Base-by-base conservation (phyloP, 1,284 basidiomycete genomes). In the Hymenochaete sp. region DNA sequence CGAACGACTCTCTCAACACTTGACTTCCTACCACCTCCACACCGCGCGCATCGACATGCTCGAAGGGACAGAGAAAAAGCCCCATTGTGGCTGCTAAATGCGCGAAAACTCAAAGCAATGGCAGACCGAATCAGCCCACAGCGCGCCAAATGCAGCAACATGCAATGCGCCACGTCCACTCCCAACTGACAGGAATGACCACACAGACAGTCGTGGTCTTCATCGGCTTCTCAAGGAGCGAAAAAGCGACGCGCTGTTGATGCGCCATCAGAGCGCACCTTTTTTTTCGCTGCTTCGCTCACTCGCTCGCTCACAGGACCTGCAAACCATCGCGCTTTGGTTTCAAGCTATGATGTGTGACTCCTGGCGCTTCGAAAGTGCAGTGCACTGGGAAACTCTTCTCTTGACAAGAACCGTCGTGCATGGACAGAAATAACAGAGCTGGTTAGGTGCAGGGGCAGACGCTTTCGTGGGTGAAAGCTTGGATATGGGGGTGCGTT, bases 251-350 rank as follows among this genome's bases (percentile, higher is more conserved):
- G 35, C 13, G 19, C 21, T 10, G 16, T 44, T 18, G 39, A 50
- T 11, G 24, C 37, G 28, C 57, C 79, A 1, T 74, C 77, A 0
- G 59, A 67, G 2, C 59, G 67, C 4, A 58, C 68, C 3, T 65
- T 84, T 4, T 70, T 84, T 11, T 67, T 83, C 10, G 68, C 73
- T 7, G n/a, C n/a, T n/a, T n/a, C n/a, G n/a, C 62, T 85, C 2
- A 82, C 82, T 2, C 60, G 64, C 0, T 59, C 83, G 13, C 62
- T 85, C 13, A 59, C 68, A 1, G 75, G 79, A 48, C 82, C 81
- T 3, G 78, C 81, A 1, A 72, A 68, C 3, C 78, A 82, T 53
- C 67, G 60, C 9, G 56, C 67, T 25, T 76, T 82, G 53, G 55
- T 70, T 0, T 60, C 68, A 4, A 75, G 79, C 0, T 64, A 82